Evolutionary conservation across 371 early-diverging fungal species (phyloP), one percentile per base, ranked within the genome.

Genomic region (Furculomyces boomerangus): DNA sequence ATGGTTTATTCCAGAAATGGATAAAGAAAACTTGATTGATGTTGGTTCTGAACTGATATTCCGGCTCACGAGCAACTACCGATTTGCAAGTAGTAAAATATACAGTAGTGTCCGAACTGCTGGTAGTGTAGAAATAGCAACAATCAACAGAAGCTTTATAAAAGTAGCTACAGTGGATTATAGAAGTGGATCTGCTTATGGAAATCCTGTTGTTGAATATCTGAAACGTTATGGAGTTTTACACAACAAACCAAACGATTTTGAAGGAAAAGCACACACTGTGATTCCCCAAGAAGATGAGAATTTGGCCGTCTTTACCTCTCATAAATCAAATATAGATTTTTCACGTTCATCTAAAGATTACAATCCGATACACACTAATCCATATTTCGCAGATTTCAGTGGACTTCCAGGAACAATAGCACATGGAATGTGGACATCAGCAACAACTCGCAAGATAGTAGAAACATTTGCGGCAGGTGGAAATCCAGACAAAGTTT

Each of bases 381-480:
- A 85, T 76, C 82, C 81, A 49, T 88, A 86, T 76, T 89, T 95
- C 75, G 86, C 94, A 48, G 88, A 89, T 53, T 66, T 88, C 20
- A 92, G 89, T 45, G 75, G 75, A 32, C 78, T 95, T 54, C 93
- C 94, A 39, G 90, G 84, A 50, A 90, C 93, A 31, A 93, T 95
- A 56, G 90, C 90, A 20, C 96, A 95, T 64, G 96, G 96, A 46
- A 93, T 95, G 96, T 95, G 94, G 94, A 93, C 93, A 31, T 77
- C 78, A 51, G 91, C 91, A 20, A 78, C 87, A 3, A 82, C 89
- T 49, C 82, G 91, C 67, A 86, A 85, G 73, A 84, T 87, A 64
- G 88, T 93, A 45, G 91, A 90, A 64, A 80, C 83, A 60, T 86
- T 84, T 58, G 90, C 90, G 55, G 91, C 91, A 49, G 86, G 86